Evolutionary conservation across 2,329 filamentous ascomycete genomes (phyloP), one percentile per base, ranked within the genome.

Genomic region (Botrytis elliptica): DNA sequence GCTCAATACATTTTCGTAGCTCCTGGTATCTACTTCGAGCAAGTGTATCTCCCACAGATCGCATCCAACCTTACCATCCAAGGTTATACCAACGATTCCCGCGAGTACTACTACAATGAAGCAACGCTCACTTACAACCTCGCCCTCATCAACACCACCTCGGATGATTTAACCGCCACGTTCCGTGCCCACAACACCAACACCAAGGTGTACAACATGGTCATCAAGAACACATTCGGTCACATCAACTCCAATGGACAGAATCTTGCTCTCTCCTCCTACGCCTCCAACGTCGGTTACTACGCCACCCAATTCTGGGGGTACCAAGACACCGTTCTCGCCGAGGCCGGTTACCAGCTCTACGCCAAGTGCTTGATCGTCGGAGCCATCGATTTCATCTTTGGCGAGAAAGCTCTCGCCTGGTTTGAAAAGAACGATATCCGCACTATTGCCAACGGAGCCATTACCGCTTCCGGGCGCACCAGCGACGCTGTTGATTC

Each of bases 301-400:
- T 90, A 90, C 77, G 88, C 82, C n/a, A 85, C 85, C 73, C 82
- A 85, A 74, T 84, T 90, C 77, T 83, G 83, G 60, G 88, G 88
- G 8, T 87, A 84, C 76, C 88, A 91, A 79, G 88, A 90, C 78
- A 89, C 88, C 1, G 75, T 87, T 68, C 82, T 86, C 14, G 78
- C 81, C 60, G 81, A 88, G 76, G 82, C 81, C 64, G 89, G 89
- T 75, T 82, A 84, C 73, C 85, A 90, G 77, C 79, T 90, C 57
- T 90, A 88, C 78, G 85, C 85, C 63, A 86, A 86, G 75, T 85
- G 84, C 75, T 85, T 87, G 72, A 89, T 90, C 75, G 84, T 86
- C 40, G 88, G 88, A 52, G 86, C 86, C 2, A 86, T 87, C 60
- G 88, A 90, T 77, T 89, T 90, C 78, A 86, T 89, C 76, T 90